Conservation (phyloP, 495 filamentous ascomycete species). For the Daldinia decipiens region DNA sequence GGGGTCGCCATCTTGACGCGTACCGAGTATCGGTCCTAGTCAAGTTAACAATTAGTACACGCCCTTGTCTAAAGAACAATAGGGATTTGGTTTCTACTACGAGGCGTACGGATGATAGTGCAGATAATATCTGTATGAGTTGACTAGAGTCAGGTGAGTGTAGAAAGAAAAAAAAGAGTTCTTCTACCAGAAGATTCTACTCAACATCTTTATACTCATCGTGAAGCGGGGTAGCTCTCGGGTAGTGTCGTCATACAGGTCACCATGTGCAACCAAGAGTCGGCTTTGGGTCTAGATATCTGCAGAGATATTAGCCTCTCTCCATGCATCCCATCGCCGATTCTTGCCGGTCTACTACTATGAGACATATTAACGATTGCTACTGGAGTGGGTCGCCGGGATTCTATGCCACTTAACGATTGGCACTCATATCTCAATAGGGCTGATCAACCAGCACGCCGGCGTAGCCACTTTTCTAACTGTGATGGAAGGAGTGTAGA, state of each 20-base stretch:
- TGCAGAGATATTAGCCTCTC: slow-evolving; percentile 22
- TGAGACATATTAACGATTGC: slow-evolving; percentile 33
- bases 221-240: slow-evolving; percentile 42
- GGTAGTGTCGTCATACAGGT: slow-evolving; percentile 44
- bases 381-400: slow-evolving; percentile 31
- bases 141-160: slow-evolving; percentile 8
- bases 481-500: slow-evolving; percentile 29
- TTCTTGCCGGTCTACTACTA: slow-evolving; percentile 28
- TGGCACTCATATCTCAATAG: slow-evolving; percentile 18
- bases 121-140: slow-evolving; percentile 11
- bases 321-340: slow-evolving; percentile 39
- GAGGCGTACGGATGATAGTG: slow-evolving; percentile 37
- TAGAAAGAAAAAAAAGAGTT: slow-evolving; percentile 8
- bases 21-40: slow-evolving; percentile 47
- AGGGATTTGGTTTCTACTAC: slow-evolving; percentile 20
- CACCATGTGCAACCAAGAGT: slow-evolving; percentile 22
- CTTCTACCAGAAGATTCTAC: background rate
- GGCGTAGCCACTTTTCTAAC: slow-evolving; percentile 8
- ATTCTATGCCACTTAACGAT: slow-evolving; percentile 23
- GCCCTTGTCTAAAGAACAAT: slow-evolving; percentile 3
- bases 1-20: slow-evolving; percentile 46
- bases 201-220: slow-evolving; percentile 36
- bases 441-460: slow-evolving; percentile 19
- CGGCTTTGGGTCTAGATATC: slow-evolving; percentile 16
- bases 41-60: slow-evolving; percentile 35